These are phyloP conservation scores for Aurinia saxatilis DNA, from an alignment of 345 rosid species.

Conservation along the genomic window DNA sequence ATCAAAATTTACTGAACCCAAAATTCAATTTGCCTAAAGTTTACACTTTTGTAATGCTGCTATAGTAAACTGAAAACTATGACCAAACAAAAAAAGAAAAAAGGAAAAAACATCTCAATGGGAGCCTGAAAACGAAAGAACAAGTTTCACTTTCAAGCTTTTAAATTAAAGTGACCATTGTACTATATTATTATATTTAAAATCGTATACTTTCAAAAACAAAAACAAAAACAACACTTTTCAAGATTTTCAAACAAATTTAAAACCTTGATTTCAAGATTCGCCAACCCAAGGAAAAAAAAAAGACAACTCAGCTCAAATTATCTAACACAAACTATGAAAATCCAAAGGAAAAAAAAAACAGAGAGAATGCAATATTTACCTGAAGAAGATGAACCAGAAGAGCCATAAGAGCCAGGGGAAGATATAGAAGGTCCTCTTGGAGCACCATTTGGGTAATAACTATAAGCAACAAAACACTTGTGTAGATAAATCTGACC, in stretches of 20 bases:
- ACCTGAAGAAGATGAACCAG: too few relatives aligned
- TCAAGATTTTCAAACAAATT: background rate
- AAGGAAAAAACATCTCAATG: background rate
- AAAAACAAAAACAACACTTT: background rate
- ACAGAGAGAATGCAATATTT: background rate
- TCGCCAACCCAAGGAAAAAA: background rate
- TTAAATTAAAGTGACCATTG: constrained; percentile 22
- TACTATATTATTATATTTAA: background rate
- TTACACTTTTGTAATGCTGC: too few relatives aligned
- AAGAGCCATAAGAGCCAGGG: constrained; percentile 34
- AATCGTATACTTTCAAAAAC: background rate
- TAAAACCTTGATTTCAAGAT: background rate
- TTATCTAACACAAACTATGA: background rate
- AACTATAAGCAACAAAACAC: constrained; percentile 74
- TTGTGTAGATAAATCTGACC: constrained; percentile 88
- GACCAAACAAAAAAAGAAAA: too few relatives aligned
- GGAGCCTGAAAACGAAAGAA: constrained; percentile 23
- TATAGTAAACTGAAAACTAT: too few relatives aligned
- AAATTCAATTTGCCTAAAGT: too few relatives aligned
- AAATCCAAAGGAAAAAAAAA: background rate
- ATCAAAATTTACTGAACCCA: too few relatives aligned
- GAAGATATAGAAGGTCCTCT: constrained; percentile 43
- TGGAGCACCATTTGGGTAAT: constrained; percentile 83
- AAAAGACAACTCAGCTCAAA: background rate
- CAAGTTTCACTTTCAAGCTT: constrained; percentile 16